Percentiles rank a stretch among this genome's conserved stretches.
These are phyloP conservation scores for Epithele typhae DNA, from an alignment of 768 basidiomycete species.

Conservation along the genomic window DNA sequence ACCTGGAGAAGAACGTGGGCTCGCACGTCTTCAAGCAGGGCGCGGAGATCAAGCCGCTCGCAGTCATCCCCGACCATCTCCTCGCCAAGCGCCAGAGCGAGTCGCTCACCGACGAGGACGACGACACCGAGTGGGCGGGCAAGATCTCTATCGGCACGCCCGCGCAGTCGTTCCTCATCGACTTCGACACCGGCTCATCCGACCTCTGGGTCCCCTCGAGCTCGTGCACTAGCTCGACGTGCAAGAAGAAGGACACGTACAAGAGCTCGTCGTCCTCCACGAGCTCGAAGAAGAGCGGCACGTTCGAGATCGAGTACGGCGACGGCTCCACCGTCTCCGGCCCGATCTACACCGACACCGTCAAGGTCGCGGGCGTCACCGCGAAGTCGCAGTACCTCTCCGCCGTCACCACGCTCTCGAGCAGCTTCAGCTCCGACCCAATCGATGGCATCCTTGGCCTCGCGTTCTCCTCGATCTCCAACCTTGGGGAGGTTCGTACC, in stretches of 20 bases:
- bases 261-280: conserved; percentile 10
- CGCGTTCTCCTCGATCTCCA: conserved; percentile 22
- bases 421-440: too few relatives aligned
- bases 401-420: conserved; percentile 37
- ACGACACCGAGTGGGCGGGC: conserved; percentile 29
- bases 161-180: conserved; percentile 7
- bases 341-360: conserved; percentile 20
- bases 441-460: too few relatives aligned
- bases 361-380: conserved; percentile 19
- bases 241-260: conserved; percentile 9
- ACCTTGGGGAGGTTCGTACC: conserved; percentile 17
- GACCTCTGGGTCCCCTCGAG: too few relatives aligned
- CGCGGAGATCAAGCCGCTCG: conserved; percentile 25
- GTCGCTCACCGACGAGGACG: conserved; percentile 20
- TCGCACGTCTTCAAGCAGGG: conserved; percentile 15
- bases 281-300: conserved; percentile 13
- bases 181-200: too few relatives aligned
- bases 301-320: conserved; percentile 15
- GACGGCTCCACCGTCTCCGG: too few relatives aligned
- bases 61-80: conserved; percentile 8
- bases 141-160: conserved; percentile 31
- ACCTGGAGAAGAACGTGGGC: conserved; percentile 12
- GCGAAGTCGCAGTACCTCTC: conserved; percentile 40
- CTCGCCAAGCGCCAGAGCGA: conserved; percentile 19
- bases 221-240: too few relatives aligned